Conservation (phyloP, 176 grass and related monocot species). For the Carex littledalei region DNA sequence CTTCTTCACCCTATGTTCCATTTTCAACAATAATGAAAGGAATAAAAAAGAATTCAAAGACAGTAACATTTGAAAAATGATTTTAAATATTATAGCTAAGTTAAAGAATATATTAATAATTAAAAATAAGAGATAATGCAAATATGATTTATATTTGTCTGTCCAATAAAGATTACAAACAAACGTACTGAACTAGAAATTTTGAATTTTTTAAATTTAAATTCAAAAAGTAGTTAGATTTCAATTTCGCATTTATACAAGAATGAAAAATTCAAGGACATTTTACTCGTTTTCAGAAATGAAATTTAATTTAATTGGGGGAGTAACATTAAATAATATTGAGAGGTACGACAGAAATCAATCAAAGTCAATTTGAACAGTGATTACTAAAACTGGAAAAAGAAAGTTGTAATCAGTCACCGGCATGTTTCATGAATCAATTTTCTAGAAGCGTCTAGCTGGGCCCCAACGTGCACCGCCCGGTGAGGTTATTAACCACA, state of each 20-base stretch:
- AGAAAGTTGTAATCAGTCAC: no score
- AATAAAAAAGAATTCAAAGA: background rate
- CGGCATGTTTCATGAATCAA: background rate
- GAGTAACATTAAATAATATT: background rate
- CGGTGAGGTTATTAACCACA: background rate
- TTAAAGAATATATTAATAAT: background rate
- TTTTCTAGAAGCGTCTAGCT: background rate
- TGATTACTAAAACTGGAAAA: background rate
- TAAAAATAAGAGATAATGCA: background rate
- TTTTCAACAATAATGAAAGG: background rate
- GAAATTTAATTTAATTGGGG: background rate
- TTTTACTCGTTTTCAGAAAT: background rate
- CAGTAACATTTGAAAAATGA: background rate
- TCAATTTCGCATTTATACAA: no score
- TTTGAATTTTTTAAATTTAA: no score
- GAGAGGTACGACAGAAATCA: background rate
- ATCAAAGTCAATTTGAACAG: background rate
- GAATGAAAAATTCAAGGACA: background rate
- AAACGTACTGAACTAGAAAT: no score
- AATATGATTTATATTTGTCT: background rate
- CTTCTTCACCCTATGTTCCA: no score
- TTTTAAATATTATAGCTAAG: background rate
- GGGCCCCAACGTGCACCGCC: background rate
- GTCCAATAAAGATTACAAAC: background rate
- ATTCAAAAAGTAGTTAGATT: no score